phyloP scores from a whole-genome alignment of 2,329 filamentous ascomycete genomes.

The Phyllachora maydis region DNA sequence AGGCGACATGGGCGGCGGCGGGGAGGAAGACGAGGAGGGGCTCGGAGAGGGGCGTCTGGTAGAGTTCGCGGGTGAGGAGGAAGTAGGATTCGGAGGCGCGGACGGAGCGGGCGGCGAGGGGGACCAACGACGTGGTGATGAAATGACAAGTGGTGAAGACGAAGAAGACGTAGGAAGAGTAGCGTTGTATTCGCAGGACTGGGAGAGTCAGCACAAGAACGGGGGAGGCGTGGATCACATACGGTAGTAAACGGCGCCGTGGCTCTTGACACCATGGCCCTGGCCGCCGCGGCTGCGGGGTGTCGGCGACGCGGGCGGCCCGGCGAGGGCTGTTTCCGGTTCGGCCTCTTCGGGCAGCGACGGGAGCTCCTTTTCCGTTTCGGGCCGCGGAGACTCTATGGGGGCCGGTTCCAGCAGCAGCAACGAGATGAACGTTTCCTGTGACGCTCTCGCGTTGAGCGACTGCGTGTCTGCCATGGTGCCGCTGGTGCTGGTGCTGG shows the following conservation, averaged over 20 bases:
- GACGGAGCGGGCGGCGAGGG: slow-evolving; percentile 52
- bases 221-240: slow-evolving; percentile 11
- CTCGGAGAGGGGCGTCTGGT: slow-evolving; percentile 67
- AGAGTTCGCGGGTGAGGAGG: slow-evolving; percentile 77
- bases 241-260: slow-evolving; percentile 60
- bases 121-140: slow-evolving; percentile 64
- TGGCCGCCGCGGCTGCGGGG: slow-evolving; percentile 16
- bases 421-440: slow-evolving; percentile 41
- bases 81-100: slow-evolving; percentile 65
- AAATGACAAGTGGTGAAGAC: slow-evolving; percentile 61
- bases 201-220: slow-evolving; percentile 6
- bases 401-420: slow-evolving; percentile 67
- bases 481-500: no score
- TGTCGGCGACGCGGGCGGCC: slow-evolving; percentile 11
- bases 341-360: slow-evolving; percentile 16
- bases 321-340: slow-evolving; percentile 1
- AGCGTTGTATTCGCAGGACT: slow-evolving; percentile 66
- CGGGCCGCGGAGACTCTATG: slow-evolving; percentile 33
- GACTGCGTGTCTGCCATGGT: slow-evolving; percentile 13
- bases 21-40: slow-evolving; percentile 62
- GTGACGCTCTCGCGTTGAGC: slow-evolving; percentile 19
- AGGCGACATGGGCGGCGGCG: slow-evolving; percentile 52
- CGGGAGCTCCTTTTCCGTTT: slow-evolving; percentile 22
- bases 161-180: slow-evolving; percentile 71
- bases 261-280: slow-evolving; percentile 17